These are phyloP conservation scores for Boletus coccyginus DNA, from an alignment of 768 basidiomycete species.

Conservation along the genomic window DNA sequence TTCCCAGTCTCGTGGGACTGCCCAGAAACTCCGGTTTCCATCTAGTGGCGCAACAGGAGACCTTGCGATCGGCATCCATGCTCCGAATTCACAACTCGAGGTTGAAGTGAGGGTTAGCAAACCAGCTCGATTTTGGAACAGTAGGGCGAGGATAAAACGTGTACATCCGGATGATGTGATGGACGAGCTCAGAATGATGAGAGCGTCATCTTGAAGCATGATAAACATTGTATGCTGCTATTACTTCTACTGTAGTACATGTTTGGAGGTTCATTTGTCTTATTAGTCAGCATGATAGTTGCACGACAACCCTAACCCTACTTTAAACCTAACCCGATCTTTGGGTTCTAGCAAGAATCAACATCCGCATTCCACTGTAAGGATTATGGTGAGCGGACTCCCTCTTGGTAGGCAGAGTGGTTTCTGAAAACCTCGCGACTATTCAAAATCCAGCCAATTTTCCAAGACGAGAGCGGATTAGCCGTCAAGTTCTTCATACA, in stretches of 20 bases:
- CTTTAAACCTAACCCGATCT: conserved; percentile 33
- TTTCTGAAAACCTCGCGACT: conserved; percentile 1
- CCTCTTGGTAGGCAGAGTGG: neutral
- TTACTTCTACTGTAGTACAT: too few species aligned
- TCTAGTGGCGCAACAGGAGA: conserved; percentile 1
- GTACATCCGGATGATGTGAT: conserved; percentile 43
- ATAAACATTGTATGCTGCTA: neutral
- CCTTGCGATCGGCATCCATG: neutral
- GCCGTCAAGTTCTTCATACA: conserved; percentile 84
- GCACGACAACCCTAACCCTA: conserved; percentile 22
- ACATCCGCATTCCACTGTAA: neutral
- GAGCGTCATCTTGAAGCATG: conserved; percentile 17
- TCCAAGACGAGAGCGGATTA: conserved; percentile 64
- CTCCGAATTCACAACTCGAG: conserved; percentile 5
- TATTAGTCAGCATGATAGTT: neutral
- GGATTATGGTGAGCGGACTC: conserved; percentile 21
- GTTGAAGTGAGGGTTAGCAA: conserved; percentile 41
- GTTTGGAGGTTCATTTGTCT: neutral
- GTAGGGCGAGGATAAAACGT: conserved; percentile 29
- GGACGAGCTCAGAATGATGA: conserved; percentile 43
- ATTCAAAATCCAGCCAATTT: conserved; percentile 56
- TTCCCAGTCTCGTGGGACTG: neutral
- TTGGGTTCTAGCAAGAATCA: conserved; percentile 23
- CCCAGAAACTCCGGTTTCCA: neutral
- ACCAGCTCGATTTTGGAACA: conserved; percentile 40